Evolutionary conservation across 139 green algal genomes (phyloP).

Genomic region (Tetradesmus obliquus): DNA sequence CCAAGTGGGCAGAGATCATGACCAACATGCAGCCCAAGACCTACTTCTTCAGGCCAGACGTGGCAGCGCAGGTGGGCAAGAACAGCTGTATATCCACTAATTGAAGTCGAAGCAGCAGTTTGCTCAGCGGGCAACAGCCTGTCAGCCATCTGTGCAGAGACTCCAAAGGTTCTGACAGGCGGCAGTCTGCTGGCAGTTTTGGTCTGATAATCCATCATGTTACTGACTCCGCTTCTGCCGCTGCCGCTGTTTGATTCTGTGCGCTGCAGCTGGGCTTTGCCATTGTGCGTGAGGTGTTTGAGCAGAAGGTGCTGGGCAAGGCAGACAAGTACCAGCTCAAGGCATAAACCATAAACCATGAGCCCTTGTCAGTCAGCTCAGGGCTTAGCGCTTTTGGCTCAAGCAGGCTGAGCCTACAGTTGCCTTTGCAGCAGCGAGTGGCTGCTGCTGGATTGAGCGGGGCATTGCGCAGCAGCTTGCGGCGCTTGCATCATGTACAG

Average conservation of each 20-base stretch:
- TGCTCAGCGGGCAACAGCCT: too few species aligned
- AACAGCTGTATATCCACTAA: background rate
- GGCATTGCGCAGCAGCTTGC: background rate
- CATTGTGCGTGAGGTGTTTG: conserved; percentile 84
- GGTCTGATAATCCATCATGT: background rate
- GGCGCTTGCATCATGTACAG: background rate
- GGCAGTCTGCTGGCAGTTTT: too few species aligned
- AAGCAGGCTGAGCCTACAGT: background rate
- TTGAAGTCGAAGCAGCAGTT: too few species aligned
- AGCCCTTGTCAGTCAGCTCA: background rate
- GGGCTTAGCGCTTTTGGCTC: background rate
- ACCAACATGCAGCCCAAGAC: conserved; percentile 95
- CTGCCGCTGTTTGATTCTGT: conserved; percentile 46
- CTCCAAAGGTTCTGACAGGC: too few species aligned
- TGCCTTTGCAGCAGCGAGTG: background rate
- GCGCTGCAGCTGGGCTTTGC: conserved; percentile 83
- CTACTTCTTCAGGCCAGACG: conserved; percentile 84
- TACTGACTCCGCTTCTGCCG: background rate
- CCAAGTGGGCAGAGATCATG: conserved; percentile 90
- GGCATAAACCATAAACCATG: conserved; percentile 9
- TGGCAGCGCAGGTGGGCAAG: background rate
- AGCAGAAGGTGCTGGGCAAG: conserved; percentile 83
- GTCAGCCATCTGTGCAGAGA: too few species aligned
- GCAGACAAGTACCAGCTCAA: conserved; percentile 60
- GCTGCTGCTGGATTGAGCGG: background rate